phyloP scores from a whole-genome alignment of 106 monocot species.

The Dendrobium nobile region DNA sequence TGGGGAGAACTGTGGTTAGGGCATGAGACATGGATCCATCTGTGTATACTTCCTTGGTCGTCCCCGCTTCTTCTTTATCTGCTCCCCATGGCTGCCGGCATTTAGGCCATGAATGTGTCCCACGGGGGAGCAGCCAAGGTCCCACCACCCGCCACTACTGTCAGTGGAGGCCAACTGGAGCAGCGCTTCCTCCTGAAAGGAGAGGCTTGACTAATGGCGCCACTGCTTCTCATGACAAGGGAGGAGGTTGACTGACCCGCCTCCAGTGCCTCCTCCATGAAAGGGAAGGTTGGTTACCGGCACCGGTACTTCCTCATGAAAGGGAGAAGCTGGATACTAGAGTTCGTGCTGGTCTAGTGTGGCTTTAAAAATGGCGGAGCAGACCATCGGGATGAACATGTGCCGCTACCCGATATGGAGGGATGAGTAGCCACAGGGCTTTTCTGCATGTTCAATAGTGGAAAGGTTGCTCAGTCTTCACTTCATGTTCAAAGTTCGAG shows the following conservation, averaged over 20 bases:
- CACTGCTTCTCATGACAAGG: constrained; percentile 21
- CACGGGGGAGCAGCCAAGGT: not conserved
- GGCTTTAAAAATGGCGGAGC: constrained; percentile 84
- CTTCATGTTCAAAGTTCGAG: constrained; percentile 45
- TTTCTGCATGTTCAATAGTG: constrained; percentile 41
- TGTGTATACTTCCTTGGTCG: constrained; percentile 82
- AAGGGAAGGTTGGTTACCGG: constrained; percentile 9
- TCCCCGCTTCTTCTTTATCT: constrained; percentile 74
- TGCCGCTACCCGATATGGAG: constrained; percentile 56
- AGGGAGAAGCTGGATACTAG: not conserved
- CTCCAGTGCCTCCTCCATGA: constrained; percentile 12
- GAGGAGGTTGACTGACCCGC: constrained; percentile 2
- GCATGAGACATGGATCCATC: constrained; percentile 68
- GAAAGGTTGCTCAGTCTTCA: constrained; percentile 78
- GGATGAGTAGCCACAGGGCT: constrained; percentile 35
- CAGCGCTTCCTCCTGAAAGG: constrained; percentile 21
- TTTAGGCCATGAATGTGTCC: constrained; percentile 25
- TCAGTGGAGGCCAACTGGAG: not conserved
- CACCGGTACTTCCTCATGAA: not conserved
- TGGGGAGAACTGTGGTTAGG: constrained; percentile 21
- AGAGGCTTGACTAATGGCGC: not conserved
- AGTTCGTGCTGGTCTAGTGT: constrained; percentile 6
- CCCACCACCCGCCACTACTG: constrained; percentile 12
- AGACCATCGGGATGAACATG: constrained; percentile 62
- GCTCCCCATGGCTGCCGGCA: constrained; percentile 35